Evolutionary conservation across 1,139 yeast species (phyloP).

Genomic region (Yamadazyma atmosphaerica): DNA sequence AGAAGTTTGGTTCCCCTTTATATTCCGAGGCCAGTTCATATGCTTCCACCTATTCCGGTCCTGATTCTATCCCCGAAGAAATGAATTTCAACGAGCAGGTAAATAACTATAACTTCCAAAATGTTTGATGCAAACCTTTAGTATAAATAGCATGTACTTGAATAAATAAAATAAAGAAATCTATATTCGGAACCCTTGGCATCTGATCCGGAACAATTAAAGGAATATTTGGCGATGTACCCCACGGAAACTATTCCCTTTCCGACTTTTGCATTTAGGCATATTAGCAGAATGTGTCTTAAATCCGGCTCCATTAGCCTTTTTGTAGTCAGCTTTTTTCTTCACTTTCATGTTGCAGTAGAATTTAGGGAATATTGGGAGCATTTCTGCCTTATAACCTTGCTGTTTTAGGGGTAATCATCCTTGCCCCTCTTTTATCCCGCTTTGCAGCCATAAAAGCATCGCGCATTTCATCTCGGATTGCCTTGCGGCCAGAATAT

Average conservation of each 20-base stretch:
- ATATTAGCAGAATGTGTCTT: too few species aligned
- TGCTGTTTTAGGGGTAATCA: background rate
- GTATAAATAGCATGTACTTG: background rate
- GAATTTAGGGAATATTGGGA: too few species aligned
- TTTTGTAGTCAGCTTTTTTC: too few species aligned
- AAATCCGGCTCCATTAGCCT: too few species aligned
- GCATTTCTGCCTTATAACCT: too few species aligned
- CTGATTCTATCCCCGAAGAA: conserved; percentile 2
- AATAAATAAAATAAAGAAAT: too few species aligned
- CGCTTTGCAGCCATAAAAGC: background rate
- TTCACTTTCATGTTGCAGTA: too few species aligned
- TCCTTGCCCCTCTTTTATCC: background rate
- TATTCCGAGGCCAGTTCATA: conserved; percentile 10
- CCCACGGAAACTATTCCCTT: too few species aligned
- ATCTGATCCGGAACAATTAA: background rate
- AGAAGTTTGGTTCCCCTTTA: conserved; percentile 9
- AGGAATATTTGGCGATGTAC: too few species aligned
- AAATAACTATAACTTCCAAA: background rate
- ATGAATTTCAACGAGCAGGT: conserved; percentile 1
- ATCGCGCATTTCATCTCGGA: conserved; percentile 9
- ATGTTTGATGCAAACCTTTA: background rate
- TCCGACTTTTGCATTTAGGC: too few species aligned
- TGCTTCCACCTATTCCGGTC: conserved; percentile 6
- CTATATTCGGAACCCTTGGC: too few species aligned
- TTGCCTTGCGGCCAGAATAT: conserved; percentile 6